Base-by-base conservation (phyloP, 2,329 filamentous ascomycete genomes). In the Cordyceps militaris region DNA sequence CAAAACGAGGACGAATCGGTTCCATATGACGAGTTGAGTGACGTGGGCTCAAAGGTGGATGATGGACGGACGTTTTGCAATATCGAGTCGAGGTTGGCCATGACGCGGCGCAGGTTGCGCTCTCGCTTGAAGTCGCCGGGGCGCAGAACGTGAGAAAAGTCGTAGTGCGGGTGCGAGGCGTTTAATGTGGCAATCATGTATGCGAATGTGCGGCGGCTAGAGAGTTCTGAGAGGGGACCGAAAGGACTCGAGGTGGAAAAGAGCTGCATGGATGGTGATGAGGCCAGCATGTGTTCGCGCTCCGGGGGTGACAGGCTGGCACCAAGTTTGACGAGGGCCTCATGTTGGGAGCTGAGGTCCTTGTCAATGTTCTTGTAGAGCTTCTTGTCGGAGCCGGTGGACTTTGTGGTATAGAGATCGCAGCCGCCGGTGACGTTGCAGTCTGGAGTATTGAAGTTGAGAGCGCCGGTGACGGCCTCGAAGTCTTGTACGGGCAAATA, bases 391-490 rank as follows among this genome's bases (percentile, higher is more conserved):
- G 87, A 87, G 47, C 92, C 91, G 57, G 93, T 91, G 30, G 94
- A 92, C 74, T 99, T 99, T 26, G 92, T 97, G 10, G 93, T 97
- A 78, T 97, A 99, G 19, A 97, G 81, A 72, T 99, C 94, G 79
- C 93, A 97, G 63, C 90, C 89, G 66, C 94, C 94, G 28, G 91
- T 87, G 60, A 99, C 88, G 65, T 93, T 89, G 69, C 91, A 92
- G 70, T 97, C 93, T 53, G 89, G 85, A 1, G 93, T 97, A 67
- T 94, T 90, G 78, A 97, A 97, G 71, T 96, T 97, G 69, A 99
- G 85, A 62, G 93, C 89, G 75, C 88, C 88, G 61, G 91, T 93
- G 64, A 97, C 89, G 72, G 88, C 85, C 73, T 97, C 92, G 70
- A 97, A 92, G 64, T 95, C 89, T 73, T 86, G 87, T 62, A 96